Percentiles rank a stretch among this genome's conserved stretches.
Evolutionary conservation across 139 green algal genomes (phyloP).

Genomic region (Coelastrella sp.): DNA sequence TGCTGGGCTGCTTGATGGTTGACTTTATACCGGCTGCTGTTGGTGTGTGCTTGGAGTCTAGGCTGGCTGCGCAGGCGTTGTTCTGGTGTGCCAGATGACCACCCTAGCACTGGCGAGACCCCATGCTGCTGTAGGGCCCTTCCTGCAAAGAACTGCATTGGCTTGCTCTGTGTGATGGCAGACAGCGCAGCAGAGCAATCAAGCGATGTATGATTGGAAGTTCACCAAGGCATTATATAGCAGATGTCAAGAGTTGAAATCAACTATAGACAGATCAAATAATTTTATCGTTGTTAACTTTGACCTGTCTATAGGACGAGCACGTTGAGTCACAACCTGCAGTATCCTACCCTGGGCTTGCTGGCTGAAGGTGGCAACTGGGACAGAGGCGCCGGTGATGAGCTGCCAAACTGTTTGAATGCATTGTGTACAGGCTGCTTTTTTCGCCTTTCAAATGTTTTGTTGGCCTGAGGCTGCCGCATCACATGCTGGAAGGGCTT

Average conservation of each 20-base stretch:
- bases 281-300: too few relatives aligned
- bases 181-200: too few relatives aligned
- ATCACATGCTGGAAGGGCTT: background rate
- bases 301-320: too few relatives aligned
- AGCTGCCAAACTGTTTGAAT: conserved; percentile 6
- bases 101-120: background rate
- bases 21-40: conserved; percentile 7
- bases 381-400: background rate
- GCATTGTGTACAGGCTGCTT: conserved; percentile 3
- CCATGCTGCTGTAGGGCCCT: background rate
- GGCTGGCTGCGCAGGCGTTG: background rate
- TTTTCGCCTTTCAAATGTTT: background rate
- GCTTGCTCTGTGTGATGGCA: background rate
- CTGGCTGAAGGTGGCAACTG: background rate
- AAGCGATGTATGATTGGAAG: too few relatives aligned
- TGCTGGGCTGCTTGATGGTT: background rate
- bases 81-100: background rate
- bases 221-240: too few relatives aligned
- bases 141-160: background rate
- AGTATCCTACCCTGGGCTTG: background rate
- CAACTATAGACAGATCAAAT: too few relatives aligned
- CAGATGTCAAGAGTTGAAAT: too few relatives aligned
- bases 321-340: too few relatives aligned
- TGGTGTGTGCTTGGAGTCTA: background rate
- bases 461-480: background rate